Conservation (phyloP, 2,329 filamentous ascomycete species). For the Fusarium tuaranense region DNA sequence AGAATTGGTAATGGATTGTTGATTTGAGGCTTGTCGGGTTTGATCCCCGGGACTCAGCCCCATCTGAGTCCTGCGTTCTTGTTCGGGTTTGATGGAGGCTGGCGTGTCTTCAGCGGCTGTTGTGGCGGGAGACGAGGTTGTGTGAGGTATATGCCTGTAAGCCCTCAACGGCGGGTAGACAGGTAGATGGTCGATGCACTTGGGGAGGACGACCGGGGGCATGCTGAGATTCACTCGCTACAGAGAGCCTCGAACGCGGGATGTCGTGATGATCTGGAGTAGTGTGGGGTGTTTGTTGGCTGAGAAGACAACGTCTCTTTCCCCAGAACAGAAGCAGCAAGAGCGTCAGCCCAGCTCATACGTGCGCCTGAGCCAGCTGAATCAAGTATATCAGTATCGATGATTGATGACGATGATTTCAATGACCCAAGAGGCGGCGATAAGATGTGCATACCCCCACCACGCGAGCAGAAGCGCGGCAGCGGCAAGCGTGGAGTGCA, state of each 20-base stretch:
- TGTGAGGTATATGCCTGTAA: constrained; percentile 5
- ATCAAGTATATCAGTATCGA: constrained; percentile 11
- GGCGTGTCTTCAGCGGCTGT: constrained; percentile 2
- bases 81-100: constrained; percentile 17
- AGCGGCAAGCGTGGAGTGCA: constrained; percentile 33
- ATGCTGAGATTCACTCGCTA: neutral
- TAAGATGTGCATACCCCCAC: constrained; percentile 38
- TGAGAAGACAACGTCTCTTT: constrained; percentile 1
- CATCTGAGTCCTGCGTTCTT: constrained; percentile 5
- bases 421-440: constrained; percentile 25
- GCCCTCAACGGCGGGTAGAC: neutral
- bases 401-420: constrained; percentile 36
- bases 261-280: constrained; percentile 12
- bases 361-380: constrained; percentile 7
- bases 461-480: constrained; percentile 6
- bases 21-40: constrained; percentile 29
- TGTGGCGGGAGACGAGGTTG: constrained; percentile 10
- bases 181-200: neutral
- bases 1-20: constrained; percentile 40
- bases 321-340: constrained; percentile 4
- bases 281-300: constrained; percentile 25
- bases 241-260: constrained; percentile 7
- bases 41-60: constrained; percentile 8
- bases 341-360: constrained; percentile 26
- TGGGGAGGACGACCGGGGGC: neutral